Conservation (phyloP, 176 grass and related monocot genomes). For the Cocos nucifera region DNA sequence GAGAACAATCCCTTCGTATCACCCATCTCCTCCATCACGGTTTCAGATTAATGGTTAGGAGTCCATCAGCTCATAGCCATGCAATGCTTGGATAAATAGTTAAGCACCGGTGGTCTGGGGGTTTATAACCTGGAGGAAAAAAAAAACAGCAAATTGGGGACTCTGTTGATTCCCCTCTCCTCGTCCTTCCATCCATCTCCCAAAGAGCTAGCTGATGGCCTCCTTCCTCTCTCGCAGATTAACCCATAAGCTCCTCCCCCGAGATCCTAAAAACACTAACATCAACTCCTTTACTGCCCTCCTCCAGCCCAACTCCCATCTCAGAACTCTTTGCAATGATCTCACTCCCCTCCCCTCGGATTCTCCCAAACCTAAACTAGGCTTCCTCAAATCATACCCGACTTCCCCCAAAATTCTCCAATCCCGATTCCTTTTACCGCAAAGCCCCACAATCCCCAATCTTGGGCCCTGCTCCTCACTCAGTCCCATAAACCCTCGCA, state of each 20-base stretch:
- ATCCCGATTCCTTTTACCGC: background rate
- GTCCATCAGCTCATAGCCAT: too few species aligned
- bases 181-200: too few species aligned
- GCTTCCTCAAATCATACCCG: conserved; percentile 12
- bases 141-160: too few species aligned
- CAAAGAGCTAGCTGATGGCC: background rate
- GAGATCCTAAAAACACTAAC: background rate
- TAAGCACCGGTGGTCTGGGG: too few species aligned
- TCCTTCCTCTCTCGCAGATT: conserved; percentile 9
- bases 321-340: background rate
- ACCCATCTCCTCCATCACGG: too few species aligned
- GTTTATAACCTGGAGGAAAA: too few species aligned
- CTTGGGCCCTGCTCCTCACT: background rate
- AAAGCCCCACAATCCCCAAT: background rate
- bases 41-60: too few species aligned
- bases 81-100: too few species aligned
- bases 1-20: too few species aligned
- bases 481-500: background rate
- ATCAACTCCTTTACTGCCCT: background rate
- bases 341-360: background rate
- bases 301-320: too few species aligned
- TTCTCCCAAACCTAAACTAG: conserved; percentile 2
- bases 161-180: too few species aligned
- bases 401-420: conserved; percentile 24
- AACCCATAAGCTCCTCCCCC: background rate